Conservation (phyloP, 768 basidiomycete genomes). For the Phaeotremella fagi region DNA sequence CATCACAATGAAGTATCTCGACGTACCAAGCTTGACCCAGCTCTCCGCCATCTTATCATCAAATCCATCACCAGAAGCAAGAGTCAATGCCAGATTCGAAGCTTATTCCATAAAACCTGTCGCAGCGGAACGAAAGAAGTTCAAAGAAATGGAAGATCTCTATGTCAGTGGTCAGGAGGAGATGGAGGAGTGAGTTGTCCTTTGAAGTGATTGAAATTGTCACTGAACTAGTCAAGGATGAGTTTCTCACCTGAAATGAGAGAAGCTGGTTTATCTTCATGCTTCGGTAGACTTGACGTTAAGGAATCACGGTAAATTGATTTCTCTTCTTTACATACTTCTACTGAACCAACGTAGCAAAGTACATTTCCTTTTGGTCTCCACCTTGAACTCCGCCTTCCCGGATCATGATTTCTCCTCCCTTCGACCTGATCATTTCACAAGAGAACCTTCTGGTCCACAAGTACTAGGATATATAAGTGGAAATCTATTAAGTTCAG, state of each 20-base stretch:
- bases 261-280: conserved; percentile 67
- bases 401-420: conserved; percentile 97
- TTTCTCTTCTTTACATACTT: background rate
- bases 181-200: conserved; percentile 44
- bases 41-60: conserved; percentile 76
- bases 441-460: conserved; percentile 51
- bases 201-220: background rate
- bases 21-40: conserved; percentile 69
- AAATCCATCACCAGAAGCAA: conserved; percentile 58
- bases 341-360: conserved; percentile 52
- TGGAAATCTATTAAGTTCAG: conserved; percentile 21
- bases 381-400: conserved; percentile 93
- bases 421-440: conserved; percentile 83
- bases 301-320: conserved; percentile 37
- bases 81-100: conserved; percentile 86
- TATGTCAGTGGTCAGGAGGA: conserved; percentile 66
- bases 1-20: conserved; percentile 73
- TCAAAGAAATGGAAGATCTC: conserved; percentile 81
- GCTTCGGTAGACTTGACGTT: conserved; percentile 86
- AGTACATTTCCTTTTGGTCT: conserved; percentile 92
- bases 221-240: conserved; percentile 46
- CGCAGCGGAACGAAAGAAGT: conserved; percentile 92
- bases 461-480: conserved; percentile 31
- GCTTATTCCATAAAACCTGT: conserved; percentile 98
- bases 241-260: conserved; percentile 64